A percentile compares a stretch with the other conserved stretches of the same genome.
Evolutionary conservation across 1,139 yeast species (phyloP).

Genomic region (Schizosaccharomyces versatilis): DNA sequence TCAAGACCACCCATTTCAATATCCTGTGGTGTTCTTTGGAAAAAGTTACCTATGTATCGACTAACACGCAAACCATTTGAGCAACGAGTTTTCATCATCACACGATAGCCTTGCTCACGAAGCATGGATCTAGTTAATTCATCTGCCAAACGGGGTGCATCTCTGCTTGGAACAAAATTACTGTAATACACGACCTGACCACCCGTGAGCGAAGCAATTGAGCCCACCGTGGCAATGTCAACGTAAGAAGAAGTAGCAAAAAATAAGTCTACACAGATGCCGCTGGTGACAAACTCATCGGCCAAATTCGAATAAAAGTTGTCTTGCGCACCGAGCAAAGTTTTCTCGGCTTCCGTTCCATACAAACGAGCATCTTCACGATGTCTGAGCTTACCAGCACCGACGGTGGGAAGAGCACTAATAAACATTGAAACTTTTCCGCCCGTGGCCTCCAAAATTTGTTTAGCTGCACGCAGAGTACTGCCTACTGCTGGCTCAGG

Average conservation of each 20-base stretch:
- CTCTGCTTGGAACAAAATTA: slow-evolving; percentile 45
- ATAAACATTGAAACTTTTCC: slow-evolving; percentile 59
- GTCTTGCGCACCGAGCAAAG: slow-evolving; percentile 34
- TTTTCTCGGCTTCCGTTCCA: slow-evolving; percentile 33
- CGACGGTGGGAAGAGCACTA: slow-evolving; percentile 55
- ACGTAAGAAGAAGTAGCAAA: slow-evolving; percentile 43
- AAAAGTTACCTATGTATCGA: slow-evolving; percentile 45
- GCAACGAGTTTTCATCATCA: slow-evolving; percentile 64
- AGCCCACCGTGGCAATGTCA: slow-evolving; percentile 55
- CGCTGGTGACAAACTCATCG: slow-evolving; percentile 32
- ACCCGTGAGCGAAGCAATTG: slow-evolving; percentile 47
- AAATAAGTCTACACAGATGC: slow-evolving; percentile 59
- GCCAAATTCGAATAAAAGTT: slow-evolving; percentile 43
- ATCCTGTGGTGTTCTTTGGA: slow-evolving; percentile 25
- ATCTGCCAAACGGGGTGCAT: slow-evolving; percentile 42
- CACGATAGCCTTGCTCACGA: slow-evolving; percentile 45
- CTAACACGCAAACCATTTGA: slow-evolving; percentile 72
- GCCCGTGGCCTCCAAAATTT: slow-evolving; percentile 38
- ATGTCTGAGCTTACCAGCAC: slow-evolving; percentile 53
- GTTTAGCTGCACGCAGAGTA: slow-evolving; percentile 47
- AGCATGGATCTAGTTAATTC: slow-evolving; percentile 26
- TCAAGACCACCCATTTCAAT: slow-evolving; percentile 51
- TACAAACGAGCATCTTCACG: slow-evolving; percentile 23
- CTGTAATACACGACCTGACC: slow-evolving; percentile 49
- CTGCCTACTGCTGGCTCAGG: slow-evolving; percentile 66